Base-by-base conservation (phyloP, 768 basidiomycete species). In the Tulasnella sp. region DNA sequence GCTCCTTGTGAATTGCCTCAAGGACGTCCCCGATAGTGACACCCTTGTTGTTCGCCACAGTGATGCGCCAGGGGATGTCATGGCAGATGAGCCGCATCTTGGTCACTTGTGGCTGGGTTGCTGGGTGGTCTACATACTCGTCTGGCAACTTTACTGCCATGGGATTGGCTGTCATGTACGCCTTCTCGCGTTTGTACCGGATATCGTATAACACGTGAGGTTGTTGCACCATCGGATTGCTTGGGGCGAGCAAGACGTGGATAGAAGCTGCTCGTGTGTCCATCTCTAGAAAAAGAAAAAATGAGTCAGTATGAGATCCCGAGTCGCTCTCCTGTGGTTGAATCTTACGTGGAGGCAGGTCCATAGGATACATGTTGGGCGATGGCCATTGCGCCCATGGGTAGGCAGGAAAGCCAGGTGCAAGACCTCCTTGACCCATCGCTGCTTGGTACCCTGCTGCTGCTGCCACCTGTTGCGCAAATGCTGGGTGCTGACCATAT, bases 101-200 rank as follows among this genome's bases (percentile, higher is more conserved):
- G 4, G 32, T 11, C 19, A 53, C 41, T 32, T 17, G 19, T 3
- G 59, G 59, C 11, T 44, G 30, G 17, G 45, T 48, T 5, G 59
- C 59, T 30, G 50, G 51, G 9, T 41, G 30, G 15, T 52, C 50
- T 11, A 38, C 59, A 24, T 44, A 34, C 21, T 44, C 51, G 5
- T 52, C 59, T n/a, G 59, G 23, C 51, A 61, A 21, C 41, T 54
- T 29, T 2, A 30, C 29, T 13, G 58, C 27, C 3, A 13, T 29
- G 19, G 32, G 32, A 26, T 49, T 23, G 23, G 45, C 49, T n/a
- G 27, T 48, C 29, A 59, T 32, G 58, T 59, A 59, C 19, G 30
- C 32, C 47, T 59, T 59, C n/a, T 59, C 58, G 42, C 32, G 47
- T 21, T 59, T 59, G 58, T 59, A 59, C 3, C 58, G 47, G 24